Evolutionary conservation across 129 eudicot genomes (phyloP).

Genomic region (Erigeron canadensis): DNA sequence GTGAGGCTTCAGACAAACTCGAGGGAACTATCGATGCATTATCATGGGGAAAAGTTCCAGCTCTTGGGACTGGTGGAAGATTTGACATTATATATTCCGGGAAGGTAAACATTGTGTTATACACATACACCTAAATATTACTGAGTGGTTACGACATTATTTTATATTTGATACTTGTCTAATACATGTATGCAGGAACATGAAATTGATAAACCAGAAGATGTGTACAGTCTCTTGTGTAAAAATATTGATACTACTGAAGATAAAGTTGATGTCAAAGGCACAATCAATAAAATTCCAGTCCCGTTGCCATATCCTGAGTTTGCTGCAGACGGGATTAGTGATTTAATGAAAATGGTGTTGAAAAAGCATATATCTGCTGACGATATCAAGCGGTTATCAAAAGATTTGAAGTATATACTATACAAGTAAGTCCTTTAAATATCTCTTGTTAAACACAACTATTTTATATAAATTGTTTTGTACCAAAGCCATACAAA

Average conservation of each 20-base stretch:
- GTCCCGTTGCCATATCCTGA: slow-evolving; percentile 24
- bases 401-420: slow-evolving; percentile 43
- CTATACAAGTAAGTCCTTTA: slow-evolving; percentile 61
- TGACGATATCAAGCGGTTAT: slow-evolving; percentile 33
- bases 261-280: slow-evolving; percentile 24
- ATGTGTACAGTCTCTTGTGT: slow-evolving; percentile 58
- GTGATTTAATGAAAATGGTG: slow-evolving; percentile 25
- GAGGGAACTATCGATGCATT: slow-evolving; percentile 80
- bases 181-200: slow-evolving; percentile 46
- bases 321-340: slow-evolving; percentile 28
- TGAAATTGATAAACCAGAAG: slow-evolving; percentile 53
- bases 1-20: slow-evolving; percentile 54
- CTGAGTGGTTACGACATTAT: background rate
- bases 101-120: slow-evolving; percentile 46
- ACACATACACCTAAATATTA: background rate
- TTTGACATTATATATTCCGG: slow-evolving; percentile 70
- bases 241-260: slow-evolving; percentile 17
- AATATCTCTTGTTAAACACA: background rate
- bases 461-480: background rate
- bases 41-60: slow-evolving; percentile 85
- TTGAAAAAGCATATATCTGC: slow-evolving; percentile 36
- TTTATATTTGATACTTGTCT: background rate
- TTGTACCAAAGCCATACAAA: background rate
- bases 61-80: slow-evolving; percentile 73
- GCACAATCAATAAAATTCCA: slow-evolving; percentile 31